Evolutionary conservation across 2,329 filamentous ascomycete genomes (phyloP).

Genomic region (Paecilomyces dactylethromorphus): DNA sequence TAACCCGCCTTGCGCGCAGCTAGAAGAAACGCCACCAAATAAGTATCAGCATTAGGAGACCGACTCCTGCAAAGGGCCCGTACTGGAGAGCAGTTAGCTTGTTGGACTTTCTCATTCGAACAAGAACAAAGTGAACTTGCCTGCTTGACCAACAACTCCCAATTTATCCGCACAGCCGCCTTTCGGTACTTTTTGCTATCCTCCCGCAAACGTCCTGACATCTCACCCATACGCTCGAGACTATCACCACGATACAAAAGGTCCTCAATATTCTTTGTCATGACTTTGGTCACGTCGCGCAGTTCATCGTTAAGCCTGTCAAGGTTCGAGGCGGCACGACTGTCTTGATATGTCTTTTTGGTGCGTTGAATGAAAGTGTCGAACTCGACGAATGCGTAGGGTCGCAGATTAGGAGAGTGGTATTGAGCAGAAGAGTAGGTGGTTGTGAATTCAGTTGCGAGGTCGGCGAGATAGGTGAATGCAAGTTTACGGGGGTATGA

Average conservation of each 20-base stretch:
- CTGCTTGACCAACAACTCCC: constrained; percentile 93
- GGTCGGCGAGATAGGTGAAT: constrained; percentile 94
- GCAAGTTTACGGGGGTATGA: constrained; percentile 97
- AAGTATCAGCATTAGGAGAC: constrained; percentile 76
- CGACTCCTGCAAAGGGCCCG: constrained; percentile 77
- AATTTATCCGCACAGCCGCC: constrained; percentile 93
- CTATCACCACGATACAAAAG: constrained; percentile 90
- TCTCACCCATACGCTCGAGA: constrained; percentile 93
- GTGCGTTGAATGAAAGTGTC: constrained; percentile 94
- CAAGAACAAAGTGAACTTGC: constrained; percentile 29
- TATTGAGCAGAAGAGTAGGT: constrained; percentile 72
- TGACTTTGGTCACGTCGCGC: constrained; percentile 95
- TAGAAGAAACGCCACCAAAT: constrained; percentile 92
- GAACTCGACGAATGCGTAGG: constrained; percentile 96
- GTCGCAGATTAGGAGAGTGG: constrained; percentile 66
- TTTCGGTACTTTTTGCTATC: constrained; percentile 91
- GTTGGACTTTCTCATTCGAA: not conserved
- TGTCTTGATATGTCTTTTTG: constrained; percentile 89
- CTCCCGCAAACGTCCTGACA: constrained; percentile 77
- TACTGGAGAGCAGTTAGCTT: constrained; percentile 50
- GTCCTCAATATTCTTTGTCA: constrained; percentile 99
- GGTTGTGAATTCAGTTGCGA: constrained; percentile 82
- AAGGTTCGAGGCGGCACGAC: constrained; percentile 83
- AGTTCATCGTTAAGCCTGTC: constrained; percentile 96
- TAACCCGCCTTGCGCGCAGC: constrained; percentile 7